Evolutionary conservation across 805 yeast species (phyloP).

Genomic region (Sungouiozyma intestinalis): DNA sequence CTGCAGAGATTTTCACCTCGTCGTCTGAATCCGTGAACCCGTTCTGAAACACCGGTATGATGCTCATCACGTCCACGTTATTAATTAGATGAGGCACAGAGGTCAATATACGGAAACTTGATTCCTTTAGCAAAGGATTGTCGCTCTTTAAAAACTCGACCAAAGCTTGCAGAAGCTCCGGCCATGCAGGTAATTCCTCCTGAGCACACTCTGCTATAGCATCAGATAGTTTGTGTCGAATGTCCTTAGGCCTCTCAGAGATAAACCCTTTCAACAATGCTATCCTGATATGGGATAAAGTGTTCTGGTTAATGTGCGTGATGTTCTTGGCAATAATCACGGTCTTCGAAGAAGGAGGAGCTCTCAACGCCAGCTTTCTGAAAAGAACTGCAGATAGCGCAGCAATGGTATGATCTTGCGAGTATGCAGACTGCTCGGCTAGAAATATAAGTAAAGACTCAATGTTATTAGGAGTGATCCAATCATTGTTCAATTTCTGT

Average conservation of each 20-base stretch:
- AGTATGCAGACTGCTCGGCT: conserved; percentile 65
- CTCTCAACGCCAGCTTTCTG: conserved; percentile 72
- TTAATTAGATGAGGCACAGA: conserved; percentile 73
- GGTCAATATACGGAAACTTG: conserved; percentile 81
- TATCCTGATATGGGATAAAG: conserved; percentile 50
- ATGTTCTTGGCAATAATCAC: conserved; percentile 68
- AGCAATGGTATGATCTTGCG: conserved; percentile 47
- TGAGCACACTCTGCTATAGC: conserved; percentile 88
- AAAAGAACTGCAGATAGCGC: conserved; percentile 82
- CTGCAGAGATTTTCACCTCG: conserved; percentile 82
- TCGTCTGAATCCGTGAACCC: conserved; percentile 78
- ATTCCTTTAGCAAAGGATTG: conserved; percentile 51
- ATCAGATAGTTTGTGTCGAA: conserved; percentile 87
- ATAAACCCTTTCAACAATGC: conserved; percentile 66
- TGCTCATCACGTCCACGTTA: conserved; percentile 41
- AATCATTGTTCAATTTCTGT: conserved; percentile 54
- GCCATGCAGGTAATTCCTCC: conserved; percentile 59
- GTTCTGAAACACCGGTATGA: conserved; percentile 59
- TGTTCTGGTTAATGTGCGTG: conserved; percentile 53
- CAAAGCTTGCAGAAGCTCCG: conserved; percentile 64
- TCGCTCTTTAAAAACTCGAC: conserved; percentile 48
- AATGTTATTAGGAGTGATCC: conserved; percentile 61
- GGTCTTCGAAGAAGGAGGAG: conserved; percentile 50
- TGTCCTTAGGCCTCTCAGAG: conserved; percentile 55
- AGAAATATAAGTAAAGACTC: conserved; percentile 65